A percentile compares a stretch with the other conserved stretches of the same genome.
Conservation (phyloP, 73 alveolate genomes). For the Paramecium primaurelia region DNA sequence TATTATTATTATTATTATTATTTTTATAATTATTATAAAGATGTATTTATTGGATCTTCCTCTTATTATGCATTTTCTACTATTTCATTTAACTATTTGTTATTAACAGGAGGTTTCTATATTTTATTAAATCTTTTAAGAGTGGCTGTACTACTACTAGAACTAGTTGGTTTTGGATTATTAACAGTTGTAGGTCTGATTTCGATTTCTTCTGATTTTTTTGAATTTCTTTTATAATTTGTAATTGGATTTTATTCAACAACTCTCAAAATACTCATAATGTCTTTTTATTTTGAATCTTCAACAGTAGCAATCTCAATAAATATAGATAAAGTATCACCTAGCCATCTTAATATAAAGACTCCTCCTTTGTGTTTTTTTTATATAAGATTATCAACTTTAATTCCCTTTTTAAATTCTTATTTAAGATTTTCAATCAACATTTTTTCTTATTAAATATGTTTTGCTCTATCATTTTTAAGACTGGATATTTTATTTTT, state of each 20-base stretch:
- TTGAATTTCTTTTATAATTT: neutral
- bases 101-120: neutral
- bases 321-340: slow-evolving; percentile 17
- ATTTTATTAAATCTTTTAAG: neutral
- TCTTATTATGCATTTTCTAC: neutral
- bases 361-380: slow-evolving; percentile 48
- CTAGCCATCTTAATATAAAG: slow-evolving; percentile 30
- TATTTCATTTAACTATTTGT: neutral
- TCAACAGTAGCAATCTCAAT: slow-evolving; percentile 20
- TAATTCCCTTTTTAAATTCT: slow-evolving; percentile 34
- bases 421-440: neutral
- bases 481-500: slow-evolving; percentile 41
- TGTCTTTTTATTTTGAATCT: slow-evolving; percentile 19
- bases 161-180: neutral
- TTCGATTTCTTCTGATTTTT: neutral
- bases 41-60: neutral
- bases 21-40: neutral
- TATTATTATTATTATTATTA: neutral
- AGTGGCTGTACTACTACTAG: slow-evolving; percentile 35
- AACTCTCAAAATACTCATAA: neutral
- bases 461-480: slow-evolving; percentile 43
- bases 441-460: slow-evolving; percentile 12
- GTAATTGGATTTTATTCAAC: neutral
- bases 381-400: neutral
- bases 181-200: neutral